phyloP scores from a whole-genome alignment of 1,139 yeast species.

The Candida tropicalis region DNA sequence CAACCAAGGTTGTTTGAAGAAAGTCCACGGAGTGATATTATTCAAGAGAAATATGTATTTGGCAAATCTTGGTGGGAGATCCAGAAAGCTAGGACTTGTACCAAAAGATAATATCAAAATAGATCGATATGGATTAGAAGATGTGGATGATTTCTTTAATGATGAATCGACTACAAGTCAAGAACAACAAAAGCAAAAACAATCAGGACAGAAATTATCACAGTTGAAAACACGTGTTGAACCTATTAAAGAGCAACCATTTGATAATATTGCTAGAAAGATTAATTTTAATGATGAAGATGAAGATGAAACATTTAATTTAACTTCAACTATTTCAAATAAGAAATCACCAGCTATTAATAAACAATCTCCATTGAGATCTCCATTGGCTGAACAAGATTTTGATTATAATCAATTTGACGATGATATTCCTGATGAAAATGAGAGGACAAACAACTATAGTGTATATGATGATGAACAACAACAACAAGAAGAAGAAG shows the following conservation, averaged over 20 bases:
- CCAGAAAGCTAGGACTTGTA: conserved; percentile 63
- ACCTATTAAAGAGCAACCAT: conserved; percentile 12
- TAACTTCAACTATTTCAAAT: conserved; percentile 27
- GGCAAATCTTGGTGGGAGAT: conserved; percentile 53
- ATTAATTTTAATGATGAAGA: conserved; percentile 37
- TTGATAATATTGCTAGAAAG: conserved; percentile 32
- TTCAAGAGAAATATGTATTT: too few species aligned
- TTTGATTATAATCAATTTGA: conserved; percentile 16
- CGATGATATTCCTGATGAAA: conserved; percentile 10
- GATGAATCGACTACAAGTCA: conserved; percentile 27
- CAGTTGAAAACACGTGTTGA: background rate
- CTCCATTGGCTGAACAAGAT: conserved; percentile 32
- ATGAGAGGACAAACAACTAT: too few species aligned
- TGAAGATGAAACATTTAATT: conserved; percentile 37
- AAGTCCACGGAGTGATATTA: too few species aligned
- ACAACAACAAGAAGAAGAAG: background rate
- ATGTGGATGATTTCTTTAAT: conserved; percentile 71
- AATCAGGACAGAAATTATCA: background rate
- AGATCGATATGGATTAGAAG: conserved; percentile 78
- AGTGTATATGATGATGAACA: too few species aligned
- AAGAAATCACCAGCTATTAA: conserved; percentile 21
- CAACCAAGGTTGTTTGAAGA: too few species aligned
- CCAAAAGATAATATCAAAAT: conserved; percentile 53
- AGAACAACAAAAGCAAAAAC: conserved; percentile 2
- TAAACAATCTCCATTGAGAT: conserved; percentile 36